Evolutionary conservation across 306 rosid genomes (phyloP).

Genomic region (Lathyrus sativus): DNA sequence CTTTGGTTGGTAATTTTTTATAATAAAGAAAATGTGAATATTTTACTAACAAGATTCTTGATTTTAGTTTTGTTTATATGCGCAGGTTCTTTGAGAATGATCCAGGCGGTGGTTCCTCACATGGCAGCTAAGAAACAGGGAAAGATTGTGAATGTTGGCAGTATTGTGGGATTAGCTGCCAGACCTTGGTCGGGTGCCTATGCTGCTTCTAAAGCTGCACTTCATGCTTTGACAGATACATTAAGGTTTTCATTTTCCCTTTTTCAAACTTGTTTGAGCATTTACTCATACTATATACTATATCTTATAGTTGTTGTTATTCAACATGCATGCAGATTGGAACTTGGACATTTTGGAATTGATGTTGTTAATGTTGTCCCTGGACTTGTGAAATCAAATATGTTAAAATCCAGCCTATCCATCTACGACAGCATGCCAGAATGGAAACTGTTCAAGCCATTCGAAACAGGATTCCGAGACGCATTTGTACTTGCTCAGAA

Average conservation of each 20-base stretch:
- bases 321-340: slow-evolving; percentile 51
- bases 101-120: slow-evolving; percentile 87
- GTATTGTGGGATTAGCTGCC: slow-evolving; percentile 70
- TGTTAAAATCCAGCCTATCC: slow-evolving; percentile 56
- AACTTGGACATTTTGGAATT: slow-evolving; percentile 76
- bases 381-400: slow-evolving; percentile 74
- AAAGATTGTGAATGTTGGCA: slow-evolving; percentile 79
- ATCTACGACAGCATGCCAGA: slow-evolving; percentile 67
- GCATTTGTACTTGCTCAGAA: slow-evolving; percentile 61
- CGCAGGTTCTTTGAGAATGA: slow-evolving; percentile 78
- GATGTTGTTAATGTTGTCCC: slow-evolving; percentile 80
- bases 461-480: slow-evolving; percentile 57
- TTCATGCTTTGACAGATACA: slow-evolving; percentile 76
- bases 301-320: not conserved
- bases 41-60: not conserved
- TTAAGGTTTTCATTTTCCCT: slow-evolving; percentile 49
- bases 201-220: slow-evolving; percentile 78
- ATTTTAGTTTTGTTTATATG: not conserved
- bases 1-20: slow-evolving; percentile 46
- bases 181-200: slow-evolving; percentile 83
- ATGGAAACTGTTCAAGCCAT: slow-evolving; percentile 67
- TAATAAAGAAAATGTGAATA: not conserved
- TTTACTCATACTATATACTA: too few relatives aligned
- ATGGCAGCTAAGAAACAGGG: slow-evolving; percentile 75
- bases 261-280: not conserved